phyloP scores from a whole-genome alignment of 1,139 yeast genomes.

The Eremothecium sinecaudum region DNA sequence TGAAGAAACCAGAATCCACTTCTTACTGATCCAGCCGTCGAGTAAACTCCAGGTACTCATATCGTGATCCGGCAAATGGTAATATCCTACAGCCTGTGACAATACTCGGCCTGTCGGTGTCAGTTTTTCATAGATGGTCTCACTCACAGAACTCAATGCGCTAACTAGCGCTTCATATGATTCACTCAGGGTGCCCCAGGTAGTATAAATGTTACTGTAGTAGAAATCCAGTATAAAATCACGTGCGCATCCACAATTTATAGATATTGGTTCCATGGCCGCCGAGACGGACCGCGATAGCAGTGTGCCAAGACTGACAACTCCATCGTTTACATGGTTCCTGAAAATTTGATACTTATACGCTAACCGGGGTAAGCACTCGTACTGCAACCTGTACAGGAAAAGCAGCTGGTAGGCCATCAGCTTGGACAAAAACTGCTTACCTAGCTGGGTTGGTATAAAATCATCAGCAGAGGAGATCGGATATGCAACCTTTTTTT shows the following conservation, averaged over 20 bases:
- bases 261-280: no score
- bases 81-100: no score
- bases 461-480: constrained; percentile 1
- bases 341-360: constrained; percentile 2
- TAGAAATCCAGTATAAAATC: constrained; percentile 3
- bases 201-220: background rate
- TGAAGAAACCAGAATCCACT: constrained; percentile 1
- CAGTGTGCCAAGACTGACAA: background rate
- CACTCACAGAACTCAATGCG: background rate
- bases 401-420: constrained; percentile 1
- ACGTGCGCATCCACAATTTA: no score
- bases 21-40: constrained; percentile 1
- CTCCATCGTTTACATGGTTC: background rate
- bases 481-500: constrained; percentile 10
- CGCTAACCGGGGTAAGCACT: constrained; percentile 2
- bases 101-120: no score
- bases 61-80: no score
- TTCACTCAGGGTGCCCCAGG: background rate
- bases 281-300: no score
- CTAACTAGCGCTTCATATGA: constrained; percentile 4
- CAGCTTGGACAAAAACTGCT: constrained; percentile 3
- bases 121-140: no score
- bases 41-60: background rate
- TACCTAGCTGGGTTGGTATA: background rate
- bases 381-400: constrained; percentile 1